These are phyloP conservation scores for Chlorella sorokiniana DNA, from an alignment of 139 green algal genomes.

Conservation along the genomic window DNA sequence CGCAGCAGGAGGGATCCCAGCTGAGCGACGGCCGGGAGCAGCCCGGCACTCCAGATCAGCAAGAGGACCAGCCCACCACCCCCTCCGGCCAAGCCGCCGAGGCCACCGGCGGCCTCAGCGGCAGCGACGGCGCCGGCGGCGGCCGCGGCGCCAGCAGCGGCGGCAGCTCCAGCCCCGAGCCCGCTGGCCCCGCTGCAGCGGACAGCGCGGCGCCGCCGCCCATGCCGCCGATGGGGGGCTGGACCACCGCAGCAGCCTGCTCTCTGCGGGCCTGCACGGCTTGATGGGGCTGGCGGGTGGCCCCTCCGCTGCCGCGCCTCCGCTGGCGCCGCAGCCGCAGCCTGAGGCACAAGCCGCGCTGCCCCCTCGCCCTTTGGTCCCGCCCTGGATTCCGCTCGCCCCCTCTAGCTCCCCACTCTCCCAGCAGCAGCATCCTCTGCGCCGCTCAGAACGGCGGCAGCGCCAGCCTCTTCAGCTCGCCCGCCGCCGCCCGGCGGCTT, in stretches of 20 bases:
- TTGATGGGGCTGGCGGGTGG: no score
- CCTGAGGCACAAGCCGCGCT: not conserved
- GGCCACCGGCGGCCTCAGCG: not conserved
- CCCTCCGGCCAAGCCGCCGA: not conserved
- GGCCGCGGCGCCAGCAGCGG: constrained; percentile 8
- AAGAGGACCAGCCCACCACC: not conserved
- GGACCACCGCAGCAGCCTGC: constrained; percentile 13
- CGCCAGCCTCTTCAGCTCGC: constrained; percentile 21
- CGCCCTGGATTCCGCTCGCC: not conserved
- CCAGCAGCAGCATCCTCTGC: not conserved
- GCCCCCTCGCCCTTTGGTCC: constrained; percentile 8
- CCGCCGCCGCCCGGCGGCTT: not conserved
- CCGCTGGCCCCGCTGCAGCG: not conserved
- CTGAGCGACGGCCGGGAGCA: constrained; percentile 3
- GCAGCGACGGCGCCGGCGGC: not conserved
- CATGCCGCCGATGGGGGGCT: not conserved
- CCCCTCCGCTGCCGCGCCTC: not conserved
- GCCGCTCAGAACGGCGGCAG: not conserved
- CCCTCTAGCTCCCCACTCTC: not conserved
- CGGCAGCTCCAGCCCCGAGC: constrained; percentile 15
- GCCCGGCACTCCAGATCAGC: constrained; percentile 13
- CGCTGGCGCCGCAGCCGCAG: not conserved
- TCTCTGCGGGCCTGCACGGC: not conserved
- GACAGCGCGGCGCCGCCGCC: not conserved
- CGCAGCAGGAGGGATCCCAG: not conserved